Base-by-base conservation (phyloP, 2,329 filamentous ascomycete genomes). In the Penicillium paneum region DNA sequence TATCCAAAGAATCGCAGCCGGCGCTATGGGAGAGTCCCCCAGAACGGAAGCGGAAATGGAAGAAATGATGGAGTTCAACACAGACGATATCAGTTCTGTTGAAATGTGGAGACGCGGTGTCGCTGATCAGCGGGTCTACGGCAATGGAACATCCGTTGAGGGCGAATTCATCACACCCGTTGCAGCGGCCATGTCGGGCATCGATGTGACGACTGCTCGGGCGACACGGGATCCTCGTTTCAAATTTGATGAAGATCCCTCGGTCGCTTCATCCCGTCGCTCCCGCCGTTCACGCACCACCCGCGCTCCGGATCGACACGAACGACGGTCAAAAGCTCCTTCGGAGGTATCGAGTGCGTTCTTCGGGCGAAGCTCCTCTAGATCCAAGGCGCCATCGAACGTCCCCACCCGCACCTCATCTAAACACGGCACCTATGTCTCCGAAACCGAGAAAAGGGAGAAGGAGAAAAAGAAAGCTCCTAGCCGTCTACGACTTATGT, bases 1-100 rank as follows among this genome's bases (percentile, higher is more conserved):
- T 71, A 86, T 99, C 75, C 95, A 97, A 80, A 87, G 86, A 64
- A 90, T 97, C 62, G 58, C 64, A 38, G 54, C 78, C 79, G 65
- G 76, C 70, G 56, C 59, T 31, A 54, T 51, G 15, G 39, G 46
- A 26, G 42, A 49, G 17, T 34, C 15, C 40, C 41, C 21, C 48
- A 54, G 70, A 72, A 49, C 5, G 39, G 48, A 15, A 39, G 17
- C 26, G 7, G 52, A 54, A 50, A 74, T 82, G 61, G 82, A 85
- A 48, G 81, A 86, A 62, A 75, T 86, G 63, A 75, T 83, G 57
- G 80, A 83, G 24, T 67, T 83, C 40, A 71, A 75, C 47, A 69
- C 73, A 12, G 80, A 84, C 57, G 64, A 69, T 42, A 71, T 84
- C n/a, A 79, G 79, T 62, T 74, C 77, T 13, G 84, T 87, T 42